Percentiles rank a stretch among this genome's conserved stretches.
Evolutionary conservation across 208 protist species (phyloP).

Genomic region (Acanthamoeba castellanii): DNA sequence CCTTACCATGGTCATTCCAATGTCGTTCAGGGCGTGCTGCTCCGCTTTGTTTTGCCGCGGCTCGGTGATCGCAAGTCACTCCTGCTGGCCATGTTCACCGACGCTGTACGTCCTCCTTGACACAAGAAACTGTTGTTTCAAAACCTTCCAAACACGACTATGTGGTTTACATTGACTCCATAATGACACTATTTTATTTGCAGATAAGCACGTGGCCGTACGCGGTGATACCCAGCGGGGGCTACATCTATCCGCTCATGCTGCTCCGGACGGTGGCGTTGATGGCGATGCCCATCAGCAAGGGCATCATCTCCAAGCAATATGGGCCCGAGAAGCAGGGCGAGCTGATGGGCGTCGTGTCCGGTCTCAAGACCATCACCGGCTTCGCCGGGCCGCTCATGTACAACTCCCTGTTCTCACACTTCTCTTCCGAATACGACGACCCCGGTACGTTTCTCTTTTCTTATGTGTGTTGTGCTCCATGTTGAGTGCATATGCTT

Average conservation of each 20-base stretch:
- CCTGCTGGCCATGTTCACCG: background rate
- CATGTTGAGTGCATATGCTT: background rate
- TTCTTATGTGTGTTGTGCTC: no score
- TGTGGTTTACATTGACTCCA: background rate
- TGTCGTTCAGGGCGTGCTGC: background rate
- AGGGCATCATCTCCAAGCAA: slow-evolving; percentile 50
- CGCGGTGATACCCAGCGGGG: background rate
- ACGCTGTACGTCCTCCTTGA: background rate
- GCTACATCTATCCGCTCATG: slow-evolving; percentile 56
- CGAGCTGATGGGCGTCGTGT: slow-evolving; percentile 36
- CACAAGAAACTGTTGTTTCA: no score
- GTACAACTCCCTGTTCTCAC: background rate
- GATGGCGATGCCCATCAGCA: slow-evolving; percentile 3
- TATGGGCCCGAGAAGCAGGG: background rate
- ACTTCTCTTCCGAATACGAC: background rate
- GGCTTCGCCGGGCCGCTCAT: slow-evolving; percentile 18
- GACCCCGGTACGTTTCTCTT: background rate
- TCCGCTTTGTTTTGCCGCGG: background rate
- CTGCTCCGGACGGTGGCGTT: background rate
- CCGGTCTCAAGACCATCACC: slow-evolving; percentile 27
- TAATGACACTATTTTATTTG: background rate
- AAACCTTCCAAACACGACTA: no score
- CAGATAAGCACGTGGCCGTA: background rate
- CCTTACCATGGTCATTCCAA: no score
- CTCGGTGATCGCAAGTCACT: slow-evolving; percentile 7